Evolutionary conservation across 345 rosid species (phyloP), one percentile per base, ranked within the genome.

Genomic region (Citrus cavaleriei): DNA sequence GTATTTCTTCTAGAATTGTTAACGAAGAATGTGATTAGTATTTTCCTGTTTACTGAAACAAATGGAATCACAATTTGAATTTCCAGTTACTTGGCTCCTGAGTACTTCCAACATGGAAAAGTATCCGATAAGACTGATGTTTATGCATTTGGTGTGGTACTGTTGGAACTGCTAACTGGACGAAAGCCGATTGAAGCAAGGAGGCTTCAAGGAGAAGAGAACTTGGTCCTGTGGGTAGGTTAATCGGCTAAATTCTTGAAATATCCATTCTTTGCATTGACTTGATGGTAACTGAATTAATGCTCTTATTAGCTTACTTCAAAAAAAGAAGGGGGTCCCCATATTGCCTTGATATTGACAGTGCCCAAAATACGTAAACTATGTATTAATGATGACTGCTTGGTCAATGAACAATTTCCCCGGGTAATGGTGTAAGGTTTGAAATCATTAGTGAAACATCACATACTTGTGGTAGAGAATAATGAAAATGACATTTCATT

Each of bases 31-130:
- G 25, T 63, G 12, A 34, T 8, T 32, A 25, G 16, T 35, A 54
- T 37, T 32, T 59, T 54, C 35, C 65, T 32, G 38, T 25, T 35
- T 35, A 37, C 28, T 16, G 21, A 74, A 37, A 27, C 58, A 16
- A 54, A 18, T 18, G 58, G 58, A 54, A 16, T 5, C 65, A 60
- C 10, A 22, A 59, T 70, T 67, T 58, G 25, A 57, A 80, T 65
- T 22, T 76, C 75, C 89, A 95, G 98, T 51, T 93, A 95, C 80
- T 80, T 95, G 82, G 99, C 98, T 74, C 99, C 99, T 4, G 97
- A 95, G 87, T 95, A 95, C 81, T 95, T 95, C 82, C 99, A 95
- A 86, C 98, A 95, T 60, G 99, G 99, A 32, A 93, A 93, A 87
- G 91, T 95, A 78, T 95, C 98, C 0, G 91, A 90, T 82, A 95